These are phyloP conservation scores for Penicillium sp. DNA, from an alignment of 2,329 filamentous ascomycete genomes.

Conservation along the genomic window DNA sequence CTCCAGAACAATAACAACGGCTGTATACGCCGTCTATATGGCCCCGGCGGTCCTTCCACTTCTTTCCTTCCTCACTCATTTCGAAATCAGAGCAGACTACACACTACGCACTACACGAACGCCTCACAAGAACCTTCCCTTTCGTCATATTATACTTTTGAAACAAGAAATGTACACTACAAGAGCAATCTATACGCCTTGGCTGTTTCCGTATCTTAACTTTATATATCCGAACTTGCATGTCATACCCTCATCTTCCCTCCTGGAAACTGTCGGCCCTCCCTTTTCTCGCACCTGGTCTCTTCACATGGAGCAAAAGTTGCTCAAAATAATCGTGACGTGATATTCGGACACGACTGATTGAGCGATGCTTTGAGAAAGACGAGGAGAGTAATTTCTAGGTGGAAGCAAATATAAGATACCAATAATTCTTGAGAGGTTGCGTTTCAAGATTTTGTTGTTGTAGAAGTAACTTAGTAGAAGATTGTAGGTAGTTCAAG, in stretches of 20 bases:
- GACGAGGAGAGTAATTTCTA: background rate
- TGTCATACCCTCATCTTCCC: background rate
- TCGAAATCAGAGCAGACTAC: background rate
- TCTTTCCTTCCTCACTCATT: background rate
- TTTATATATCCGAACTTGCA: background rate
- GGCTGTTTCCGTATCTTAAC: background rate
- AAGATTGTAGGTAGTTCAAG: conserved; percentile 3
- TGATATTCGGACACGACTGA: background rate
- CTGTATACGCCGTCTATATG: background rate
- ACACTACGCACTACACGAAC: background rate
- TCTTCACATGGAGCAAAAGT: background rate
- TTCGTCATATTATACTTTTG: background rate
- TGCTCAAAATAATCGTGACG: background rate
- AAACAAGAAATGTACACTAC: conserved; percentile 7
- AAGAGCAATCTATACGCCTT: background rate
- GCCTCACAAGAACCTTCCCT: background rate
- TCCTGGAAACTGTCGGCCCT: background rate
- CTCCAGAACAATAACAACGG: conserved; percentile 5
- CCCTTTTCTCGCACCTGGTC: background rate
- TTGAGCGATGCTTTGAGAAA: background rate
- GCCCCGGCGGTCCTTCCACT: background rate
- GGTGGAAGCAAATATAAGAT: background rate
- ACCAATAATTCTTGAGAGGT: background rate
- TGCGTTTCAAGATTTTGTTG: background rate
- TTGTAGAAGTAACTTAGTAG: background rate